phyloP scores from a whole-genome alignment of 192 early-diverging fungal genomes.

The Funneliformis mosseae region DNA sequence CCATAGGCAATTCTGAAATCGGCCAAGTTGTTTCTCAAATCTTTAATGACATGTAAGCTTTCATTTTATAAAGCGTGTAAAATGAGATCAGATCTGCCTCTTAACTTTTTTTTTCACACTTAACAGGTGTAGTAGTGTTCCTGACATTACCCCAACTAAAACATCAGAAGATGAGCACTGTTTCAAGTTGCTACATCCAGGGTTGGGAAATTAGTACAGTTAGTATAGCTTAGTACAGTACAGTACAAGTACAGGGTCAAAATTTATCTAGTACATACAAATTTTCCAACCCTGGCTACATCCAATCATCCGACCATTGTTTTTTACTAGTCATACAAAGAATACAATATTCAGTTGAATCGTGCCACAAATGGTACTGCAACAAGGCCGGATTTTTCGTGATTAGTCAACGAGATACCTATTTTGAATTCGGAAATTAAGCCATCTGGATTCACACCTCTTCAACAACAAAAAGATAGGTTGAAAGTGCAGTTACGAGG shows the following conservation, averaged over 20 bases:
- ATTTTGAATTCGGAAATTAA: constrained; percentile 28
- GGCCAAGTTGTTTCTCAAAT: not conserved
- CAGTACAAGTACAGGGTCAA: no score
- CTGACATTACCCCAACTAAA: constrained; percentile 30
- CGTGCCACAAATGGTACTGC: not conserved
- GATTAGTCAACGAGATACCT: constrained; percentile 17
- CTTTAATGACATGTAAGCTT: constrained; percentile 12
- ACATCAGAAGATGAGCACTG: constrained; percentile 34
- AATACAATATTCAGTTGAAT: constrained; percentile 25
- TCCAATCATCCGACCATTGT: constrained; percentile 29
- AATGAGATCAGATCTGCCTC: constrained; percentile 17
- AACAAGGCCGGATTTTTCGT: constrained; percentile 31
- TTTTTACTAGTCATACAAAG: constrained; percentile 9
- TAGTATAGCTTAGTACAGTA: no score
- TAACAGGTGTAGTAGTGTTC: constrained; percentile 31
- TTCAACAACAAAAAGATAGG: constrained; percentile 20
- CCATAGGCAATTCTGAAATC: not conserved
- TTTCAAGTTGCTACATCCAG: constrained; percentile 34
- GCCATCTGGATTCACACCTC: constrained; percentile 12
- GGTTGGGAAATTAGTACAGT: no score
- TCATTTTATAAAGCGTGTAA: not conserved
- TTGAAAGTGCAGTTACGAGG: constrained; percentile 30
- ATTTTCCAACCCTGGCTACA: no score
- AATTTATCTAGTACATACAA: no score
- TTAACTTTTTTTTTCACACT: not conserved